phyloP scores from a whole-genome alignment of 192 early-diverging fungal species.

The Linnemannia exigua region DNA sequence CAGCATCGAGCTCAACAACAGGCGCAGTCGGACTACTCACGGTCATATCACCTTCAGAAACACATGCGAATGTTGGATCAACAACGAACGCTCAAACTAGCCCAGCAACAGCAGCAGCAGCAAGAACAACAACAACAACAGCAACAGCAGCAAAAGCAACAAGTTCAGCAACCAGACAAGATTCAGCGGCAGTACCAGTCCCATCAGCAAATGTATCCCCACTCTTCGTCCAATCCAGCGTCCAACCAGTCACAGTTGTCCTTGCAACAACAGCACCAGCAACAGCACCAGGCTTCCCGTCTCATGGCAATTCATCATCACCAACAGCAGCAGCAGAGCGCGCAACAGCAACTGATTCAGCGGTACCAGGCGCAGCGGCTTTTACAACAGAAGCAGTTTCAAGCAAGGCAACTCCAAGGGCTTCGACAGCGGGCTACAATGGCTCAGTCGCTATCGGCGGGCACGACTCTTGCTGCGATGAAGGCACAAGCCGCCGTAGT shows the following conservation, averaged over 20 bases:
- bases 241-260: neutral
- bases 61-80: conserved; percentile 52
- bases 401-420: conserved; percentile 30
- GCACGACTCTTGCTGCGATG: neutral
- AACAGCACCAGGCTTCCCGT: neutral
- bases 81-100: conserved; percentile 27
- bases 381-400: conserved; percentile 31
- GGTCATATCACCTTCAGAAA: conserved; percentile 46
- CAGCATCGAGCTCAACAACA: conserved; percentile 44
- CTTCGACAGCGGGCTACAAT: conserved; percentile 9
- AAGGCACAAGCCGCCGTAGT: neutral
- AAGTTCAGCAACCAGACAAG: conserved; percentile 1
- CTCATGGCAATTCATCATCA: conserved; percentile 13
- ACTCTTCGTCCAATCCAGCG: neutral
- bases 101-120: conserved; percentile 20
- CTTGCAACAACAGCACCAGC: conserved; percentile 15
- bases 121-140: conserved; percentile 37
- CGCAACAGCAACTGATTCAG: conserved; percentile 34
- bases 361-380: conserved; percentile 49
- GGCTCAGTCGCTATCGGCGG: neutral
- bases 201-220: conserved; percentile 49
- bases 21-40: conserved; percentile 36
- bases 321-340: conserved; percentile 13
- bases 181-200: conserved; percentile 45
- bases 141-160: conserved; percentile 18